Conservation (phyloP, 2,329 filamentous ascomycete genomes). For the Venturia asperata region DNA sequence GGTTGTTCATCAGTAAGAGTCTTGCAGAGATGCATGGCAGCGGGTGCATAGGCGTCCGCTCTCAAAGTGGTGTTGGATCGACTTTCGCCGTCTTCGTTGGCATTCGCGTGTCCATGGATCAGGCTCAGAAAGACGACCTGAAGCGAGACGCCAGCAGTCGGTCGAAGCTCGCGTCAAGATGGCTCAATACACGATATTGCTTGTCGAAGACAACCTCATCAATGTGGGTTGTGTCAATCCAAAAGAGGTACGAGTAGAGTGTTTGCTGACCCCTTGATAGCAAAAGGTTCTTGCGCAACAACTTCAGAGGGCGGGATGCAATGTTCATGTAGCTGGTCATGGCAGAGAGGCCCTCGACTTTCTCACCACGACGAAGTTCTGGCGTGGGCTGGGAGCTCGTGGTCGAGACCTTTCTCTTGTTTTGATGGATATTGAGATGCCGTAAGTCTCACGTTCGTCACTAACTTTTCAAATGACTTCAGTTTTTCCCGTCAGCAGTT, state of each 20-base stretch:
- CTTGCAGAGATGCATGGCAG: slow-evolving; percentile 58
- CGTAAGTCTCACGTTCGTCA: not conserved
- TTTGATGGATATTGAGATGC: slow-evolving; percentile 21
- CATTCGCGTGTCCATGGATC: slow-evolving; percentile 1
- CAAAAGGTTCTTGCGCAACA: slow-evolving; percentile 20
- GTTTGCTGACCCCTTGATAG: not conserved
- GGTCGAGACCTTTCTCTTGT: slow-evolving; percentile 13
- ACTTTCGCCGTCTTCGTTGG: slow-evolving; percentile 63
- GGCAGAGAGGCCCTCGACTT: slow-evolving; percentile 17
- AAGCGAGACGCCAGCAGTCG: not conserved
- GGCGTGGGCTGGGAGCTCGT: not conserved
- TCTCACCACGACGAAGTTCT: slow-evolving; percentile 15
- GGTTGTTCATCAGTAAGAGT: slow-evolving; percentile 35
- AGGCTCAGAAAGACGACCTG: not conserved
- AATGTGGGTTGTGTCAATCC: slow-evolving; percentile 6
- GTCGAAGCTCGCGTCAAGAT: not conserved
- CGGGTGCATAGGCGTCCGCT: slow-evolving; percentile 61
- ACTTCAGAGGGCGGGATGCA: slow-evolving; percentile 14
- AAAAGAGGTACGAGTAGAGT: not conserved
- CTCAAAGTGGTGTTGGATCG: slow-evolving; percentile 51
- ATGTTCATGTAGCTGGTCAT: slow-evolving; percentile 19
- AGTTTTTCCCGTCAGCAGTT: too few species aligned
- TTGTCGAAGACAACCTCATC: slow-evolving; percentile 21
- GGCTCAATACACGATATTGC: not conserved
- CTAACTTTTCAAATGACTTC: not conserved